Conservation (phyloP, 371 early-diverging fungal genomes). For the Amoeboaphelidium protococcarum region DNA sequence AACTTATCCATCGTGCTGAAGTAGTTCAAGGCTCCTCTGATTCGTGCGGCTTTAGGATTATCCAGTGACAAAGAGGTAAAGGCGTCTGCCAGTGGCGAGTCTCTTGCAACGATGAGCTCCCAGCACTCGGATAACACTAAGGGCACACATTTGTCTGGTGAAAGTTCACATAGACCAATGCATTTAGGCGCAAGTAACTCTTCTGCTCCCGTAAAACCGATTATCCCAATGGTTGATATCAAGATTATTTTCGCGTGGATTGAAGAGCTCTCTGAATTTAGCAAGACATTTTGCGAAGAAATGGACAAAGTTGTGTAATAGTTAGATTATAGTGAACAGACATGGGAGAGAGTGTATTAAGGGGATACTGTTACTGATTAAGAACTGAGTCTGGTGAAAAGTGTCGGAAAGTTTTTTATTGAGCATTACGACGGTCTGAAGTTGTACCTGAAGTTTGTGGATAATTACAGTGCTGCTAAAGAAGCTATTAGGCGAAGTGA, state of each 20-base stretch:
- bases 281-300: constrained; percentile 8
- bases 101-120: constrained; percentile 4
- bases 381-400: not conserved
- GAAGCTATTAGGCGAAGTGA: constrained; percentile 12
- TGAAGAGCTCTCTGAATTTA: constrained; percentile 12
- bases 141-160: too few species aligned
- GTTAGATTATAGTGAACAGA: constrained; percentile 4
- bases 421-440: constrained; percentile 3
- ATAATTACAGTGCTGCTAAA: constrained; percentile 11
- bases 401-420: constrained; percentile 8
- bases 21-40: not conserved
- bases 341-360: constrained; percentile 5
- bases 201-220: too few species aligned
- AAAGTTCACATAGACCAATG: too few species aligned
- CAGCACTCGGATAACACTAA: not conserved
- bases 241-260: constrained; percentile 5
- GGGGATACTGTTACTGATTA: not conserved
- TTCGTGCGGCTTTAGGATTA: not conserved
- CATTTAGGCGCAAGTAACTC: not conserved
- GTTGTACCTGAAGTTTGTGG: constrained; percentile 13
- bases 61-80: constrained; percentile 6
- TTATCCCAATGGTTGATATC: not conserved
- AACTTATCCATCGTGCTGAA: constrained; percentile 9
- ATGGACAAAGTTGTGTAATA: constrained; percentile 10
- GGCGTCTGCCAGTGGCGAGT: not conserved